phyloP scores from a whole-genome alignment of 164 flowering plant species.

The Magnolia kwangsiensis region DNA sequence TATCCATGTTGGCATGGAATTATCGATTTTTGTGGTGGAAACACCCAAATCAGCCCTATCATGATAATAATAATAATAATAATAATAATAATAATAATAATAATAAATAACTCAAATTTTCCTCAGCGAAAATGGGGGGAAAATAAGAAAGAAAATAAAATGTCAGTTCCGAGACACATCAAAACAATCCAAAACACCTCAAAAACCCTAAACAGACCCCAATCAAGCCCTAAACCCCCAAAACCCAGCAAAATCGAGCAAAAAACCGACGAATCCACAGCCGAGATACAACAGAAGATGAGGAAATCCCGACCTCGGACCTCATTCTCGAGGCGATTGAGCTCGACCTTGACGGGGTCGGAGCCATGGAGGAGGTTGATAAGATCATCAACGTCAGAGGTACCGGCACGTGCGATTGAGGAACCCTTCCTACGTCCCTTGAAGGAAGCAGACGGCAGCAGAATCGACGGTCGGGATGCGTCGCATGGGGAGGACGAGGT shows the following conservation, averaged over 20 bases:
- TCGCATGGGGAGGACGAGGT: conserved; percentile 4
- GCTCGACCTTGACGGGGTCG: conserved; percentile 64
- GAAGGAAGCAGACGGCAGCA: conserved; percentile 35
- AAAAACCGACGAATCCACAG: background rate
- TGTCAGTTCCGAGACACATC: too few relatives aligned
- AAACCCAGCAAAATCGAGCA: background rate
- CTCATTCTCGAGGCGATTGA: conserved; percentile 65
- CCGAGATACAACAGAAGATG: background rate
- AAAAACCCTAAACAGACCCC: background rate
- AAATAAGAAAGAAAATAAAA: too few relatives aligned
- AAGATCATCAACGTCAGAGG: conserved; percentile 46
- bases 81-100: too few relatives aligned
- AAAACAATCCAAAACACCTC: background rate
- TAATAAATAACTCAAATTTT: too few relatives aligned
- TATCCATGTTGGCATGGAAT: too few relatives aligned
- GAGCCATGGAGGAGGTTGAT: conserved; percentile 59
- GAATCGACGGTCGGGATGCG: conserved; percentile 9
- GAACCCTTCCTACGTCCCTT: conserved; percentile 29
- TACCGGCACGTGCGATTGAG: conserved; percentile 21
- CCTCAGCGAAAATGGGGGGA: too few relatives aligned
- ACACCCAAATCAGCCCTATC: too few relatives aligned
- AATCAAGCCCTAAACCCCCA: background rate
- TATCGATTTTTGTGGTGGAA: too few relatives aligned
- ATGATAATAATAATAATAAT: too few relatives aligned
- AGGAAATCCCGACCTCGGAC: conserved; percentile 40